Evolutionary conservation across 2,329 filamentous ascomycete genomes (phyloP).

Genomic region (Xylariaceae sp.): DNA sequence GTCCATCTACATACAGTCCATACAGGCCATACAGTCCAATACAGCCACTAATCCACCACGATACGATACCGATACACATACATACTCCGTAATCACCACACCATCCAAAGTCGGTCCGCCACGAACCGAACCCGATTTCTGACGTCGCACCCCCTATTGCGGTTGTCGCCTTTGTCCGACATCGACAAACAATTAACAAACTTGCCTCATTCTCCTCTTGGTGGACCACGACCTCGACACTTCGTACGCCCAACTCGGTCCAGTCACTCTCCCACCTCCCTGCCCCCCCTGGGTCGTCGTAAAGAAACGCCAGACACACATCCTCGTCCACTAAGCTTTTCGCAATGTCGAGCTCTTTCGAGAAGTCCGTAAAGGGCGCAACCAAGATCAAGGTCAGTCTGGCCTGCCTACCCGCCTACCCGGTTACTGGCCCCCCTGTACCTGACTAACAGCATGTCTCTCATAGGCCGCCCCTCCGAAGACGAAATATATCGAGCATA

Average conservation of each 20-base stretch:
- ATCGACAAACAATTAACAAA: conserved; percentile 20
- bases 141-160: conserved; percentile 29
- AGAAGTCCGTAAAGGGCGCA: conserved; percentile 98
- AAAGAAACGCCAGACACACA: conserved; percentile 7
- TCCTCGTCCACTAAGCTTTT: conserved; percentile 8
- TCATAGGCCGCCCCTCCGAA: conserved; percentile 88
- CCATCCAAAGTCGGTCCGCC: conserved; percentile 14
- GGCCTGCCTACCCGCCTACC: neutral
- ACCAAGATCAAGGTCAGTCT: conserved; percentile 90
- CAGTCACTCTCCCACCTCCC: neutral
- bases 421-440: neutral
- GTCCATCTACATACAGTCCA: no score
- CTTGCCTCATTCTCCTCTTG: conserved; percentile 5
- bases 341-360: conserved; percentile 82
- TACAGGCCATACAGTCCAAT: neutral
- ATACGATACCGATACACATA: conserved; percentile 2
- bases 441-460: conserved; percentile 20
- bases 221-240: conserved; percentile 6
- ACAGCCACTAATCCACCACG: conserved; percentile 2
- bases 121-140: conserved; percentile 19
- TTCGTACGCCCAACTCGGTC: neutral
- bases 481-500: conserved; percentile 99
- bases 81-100: no score
- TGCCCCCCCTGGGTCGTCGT: neutral
- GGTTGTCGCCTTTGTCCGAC: conserved; percentile 29